phyloP scores from a whole-genome alignment of 148 eudicot species.

The Amaranthus cruentus region DNA sequence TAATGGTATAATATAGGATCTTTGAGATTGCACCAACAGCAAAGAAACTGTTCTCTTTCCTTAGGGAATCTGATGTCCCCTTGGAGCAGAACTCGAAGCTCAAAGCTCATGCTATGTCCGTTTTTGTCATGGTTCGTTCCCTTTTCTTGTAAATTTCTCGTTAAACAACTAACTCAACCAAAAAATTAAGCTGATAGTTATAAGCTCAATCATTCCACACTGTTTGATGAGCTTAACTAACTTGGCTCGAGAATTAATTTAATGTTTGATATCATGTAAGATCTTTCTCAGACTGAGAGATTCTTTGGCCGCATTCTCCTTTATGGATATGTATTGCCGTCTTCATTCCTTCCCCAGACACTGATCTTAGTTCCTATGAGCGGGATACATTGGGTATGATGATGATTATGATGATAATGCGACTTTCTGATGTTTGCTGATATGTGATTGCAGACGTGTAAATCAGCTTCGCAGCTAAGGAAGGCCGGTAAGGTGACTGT shows the following conservation, averaged over 20 bases:
- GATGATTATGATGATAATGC: background rate
- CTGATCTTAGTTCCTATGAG: too few species aligned
- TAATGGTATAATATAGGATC: constrained; percentile 32
- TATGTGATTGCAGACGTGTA: constrained; percentile 50
- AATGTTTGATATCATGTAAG: too few species aligned
- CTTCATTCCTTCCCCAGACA: too few species aligned
- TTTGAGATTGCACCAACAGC: constrained; percentile 91
- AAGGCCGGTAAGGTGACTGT: constrained; percentile 67
- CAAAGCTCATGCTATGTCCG: constrained; percentile 66
- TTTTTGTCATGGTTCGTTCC: constrained; percentile 63
- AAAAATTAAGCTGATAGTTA: too few species aligned
- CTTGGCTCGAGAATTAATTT: too few species aligned
- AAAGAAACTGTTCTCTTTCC: constrained; percentile 61
- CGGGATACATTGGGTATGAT: too few species aligned
- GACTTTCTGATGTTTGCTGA: background rate
- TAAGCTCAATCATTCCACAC: too few species aligned
- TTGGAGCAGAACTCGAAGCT: constrained; percentile 69
- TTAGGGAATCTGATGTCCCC: constrained; percentile 60
- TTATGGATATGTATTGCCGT: too few species aligned
- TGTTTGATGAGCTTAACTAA: too few species aligned
- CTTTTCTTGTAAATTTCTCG: background rate
- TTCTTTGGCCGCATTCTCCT: too few species aligned
- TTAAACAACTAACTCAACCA: background rate
- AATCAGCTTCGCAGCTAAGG: constrained; percentile 69
- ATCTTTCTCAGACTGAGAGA: too few species aligned